These are phyloP conservation scores for Auricularia auricula-judae DNA, from an alignment of 768 basidiomycete genomes.

Conservation along the genomic window DNA sequence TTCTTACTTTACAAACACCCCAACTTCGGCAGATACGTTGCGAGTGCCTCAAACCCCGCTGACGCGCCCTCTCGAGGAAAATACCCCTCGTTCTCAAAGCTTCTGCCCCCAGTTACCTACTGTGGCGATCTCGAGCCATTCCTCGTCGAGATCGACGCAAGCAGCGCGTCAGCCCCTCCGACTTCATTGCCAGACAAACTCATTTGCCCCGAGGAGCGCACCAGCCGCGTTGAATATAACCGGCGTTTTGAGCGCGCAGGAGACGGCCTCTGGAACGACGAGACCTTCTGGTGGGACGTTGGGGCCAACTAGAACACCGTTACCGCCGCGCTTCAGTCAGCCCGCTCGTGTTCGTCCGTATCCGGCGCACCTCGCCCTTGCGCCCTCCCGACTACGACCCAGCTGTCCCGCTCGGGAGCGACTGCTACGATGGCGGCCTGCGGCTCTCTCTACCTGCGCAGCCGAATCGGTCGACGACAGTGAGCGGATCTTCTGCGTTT, in stretches of 20 bases:
- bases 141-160: conserved; percentile 12
- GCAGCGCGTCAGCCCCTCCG: background rate
- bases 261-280: background rate
- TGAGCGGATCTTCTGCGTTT: conserved; percentile 14
- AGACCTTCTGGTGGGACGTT: background rate
- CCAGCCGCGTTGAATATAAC: background rate
- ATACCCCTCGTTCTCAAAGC: conserved; percentile 13
- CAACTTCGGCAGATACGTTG: background rate
- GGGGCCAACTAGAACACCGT: background rate
- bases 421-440: conserved; percentile 18
- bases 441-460: background rate
- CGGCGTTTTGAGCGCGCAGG: background rate
- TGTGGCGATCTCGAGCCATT: conserved; percentile 17
- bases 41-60: conserved; percentile 26
- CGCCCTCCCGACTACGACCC: conserved; percentile 13
- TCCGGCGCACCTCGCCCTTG: conserved; percentile 9
- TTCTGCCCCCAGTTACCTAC: conserved; percentile 22
- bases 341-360: conserved; percentile 5
- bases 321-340: background rate
- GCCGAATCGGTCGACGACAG: conserved; percentile 14
- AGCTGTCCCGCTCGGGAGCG: conserved; percentile 18
- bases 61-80: conserved; percentile 27
- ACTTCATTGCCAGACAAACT: background rate
- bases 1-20: no score
- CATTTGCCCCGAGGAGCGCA: background rate